Conservation (phyloP, 305 asterid genomes). For the Solanum hybrid region DNA sequence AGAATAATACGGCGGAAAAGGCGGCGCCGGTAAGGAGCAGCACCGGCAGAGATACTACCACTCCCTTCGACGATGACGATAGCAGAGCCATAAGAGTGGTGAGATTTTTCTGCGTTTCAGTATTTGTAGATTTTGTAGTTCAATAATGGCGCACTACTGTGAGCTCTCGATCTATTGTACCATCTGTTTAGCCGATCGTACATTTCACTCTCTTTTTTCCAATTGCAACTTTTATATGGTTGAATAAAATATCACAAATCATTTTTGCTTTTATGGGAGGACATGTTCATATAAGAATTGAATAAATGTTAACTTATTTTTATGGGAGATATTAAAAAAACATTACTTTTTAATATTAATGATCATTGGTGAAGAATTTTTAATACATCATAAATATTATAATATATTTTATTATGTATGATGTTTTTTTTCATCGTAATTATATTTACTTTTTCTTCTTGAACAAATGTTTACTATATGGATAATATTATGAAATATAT, state of each 20-base stretch:
- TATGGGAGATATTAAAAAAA: background rate
- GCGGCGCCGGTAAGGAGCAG: slow-evolving; percentile 45
- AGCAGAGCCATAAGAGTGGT: slow-evolving; percentile 18
- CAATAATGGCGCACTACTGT: background rate
- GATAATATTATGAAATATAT: background rate
- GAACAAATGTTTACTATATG: background rate
- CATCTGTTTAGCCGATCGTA: background rate
- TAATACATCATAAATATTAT: background rate
- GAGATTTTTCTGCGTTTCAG: background rate
- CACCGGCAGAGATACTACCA: slow-evolving; percentile 59
- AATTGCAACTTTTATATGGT: background rate
- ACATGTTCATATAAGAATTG: background rate
- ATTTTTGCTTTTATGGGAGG: background rate
- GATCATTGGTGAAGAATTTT: background rate
- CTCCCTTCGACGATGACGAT: slow-evolving; percentile 46
- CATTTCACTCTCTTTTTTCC: background rate
- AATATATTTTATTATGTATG: too few relatives aligned
- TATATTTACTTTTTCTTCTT: background rate
- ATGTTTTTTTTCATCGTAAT: background rate
- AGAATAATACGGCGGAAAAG: slow-evolving; percentile 31
- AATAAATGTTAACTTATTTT: background rate
- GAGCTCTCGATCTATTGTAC: background rate
- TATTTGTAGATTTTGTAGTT: background rate
- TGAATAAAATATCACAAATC: background rate
- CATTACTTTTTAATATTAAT: background rate